Percentiles rank a stretch among this genome's conserved stretches.
Conservation (phyloP, 306 rosid genomes). For the Vigna radiata region DNA sequence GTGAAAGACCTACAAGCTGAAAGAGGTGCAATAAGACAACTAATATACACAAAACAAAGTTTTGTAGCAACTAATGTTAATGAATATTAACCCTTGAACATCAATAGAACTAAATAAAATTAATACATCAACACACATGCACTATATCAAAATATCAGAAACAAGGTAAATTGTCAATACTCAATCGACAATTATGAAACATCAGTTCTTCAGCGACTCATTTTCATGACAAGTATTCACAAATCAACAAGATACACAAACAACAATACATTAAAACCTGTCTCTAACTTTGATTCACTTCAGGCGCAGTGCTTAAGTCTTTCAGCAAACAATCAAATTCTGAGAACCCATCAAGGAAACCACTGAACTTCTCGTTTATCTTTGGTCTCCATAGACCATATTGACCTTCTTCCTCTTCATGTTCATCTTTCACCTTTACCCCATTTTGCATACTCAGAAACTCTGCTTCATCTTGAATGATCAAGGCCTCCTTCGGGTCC, state of each 20-base stretch:
- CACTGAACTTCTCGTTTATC: constrained; percentile 48
- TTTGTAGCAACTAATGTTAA: constrained; percentile 17
- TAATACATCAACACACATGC: constrained; percentile 22
- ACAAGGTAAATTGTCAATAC: background rate
- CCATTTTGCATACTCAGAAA: constrained; percentile 43
- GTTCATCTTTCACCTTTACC: constrained; percentile 39
- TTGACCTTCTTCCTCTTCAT: constrained; percentile 12
- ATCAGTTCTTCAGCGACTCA: constrained; percentile 10
- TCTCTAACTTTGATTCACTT: constrained; percentile 29
- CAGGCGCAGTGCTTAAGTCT: constrained; percentile 46
- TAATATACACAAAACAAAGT: background rate
- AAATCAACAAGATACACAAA: constrained; percentile 19
- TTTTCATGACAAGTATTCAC: constrained; percentile 25
- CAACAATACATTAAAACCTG: constrained; percentile 21
- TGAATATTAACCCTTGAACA: constrained; percentile 25
- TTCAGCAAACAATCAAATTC: constrained; percentile 57
- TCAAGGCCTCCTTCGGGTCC: constrained; percentile 29
- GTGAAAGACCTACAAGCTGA: background rate
- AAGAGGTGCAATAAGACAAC: constrained; percentile 9
- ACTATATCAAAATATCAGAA: constrained; percentile 1
- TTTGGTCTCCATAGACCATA: constrained; percentile 44
- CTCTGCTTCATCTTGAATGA: constrained; percentile 33
- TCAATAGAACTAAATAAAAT: constrained; percentile 30
- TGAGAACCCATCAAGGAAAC: constrained; percentile 59
- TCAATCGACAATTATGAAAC: constrained; percentile 29